Base-by-base conservation (phyloP, 2,329 filamentous ascomycete species). In the Claviceps sorghi region DNA sequence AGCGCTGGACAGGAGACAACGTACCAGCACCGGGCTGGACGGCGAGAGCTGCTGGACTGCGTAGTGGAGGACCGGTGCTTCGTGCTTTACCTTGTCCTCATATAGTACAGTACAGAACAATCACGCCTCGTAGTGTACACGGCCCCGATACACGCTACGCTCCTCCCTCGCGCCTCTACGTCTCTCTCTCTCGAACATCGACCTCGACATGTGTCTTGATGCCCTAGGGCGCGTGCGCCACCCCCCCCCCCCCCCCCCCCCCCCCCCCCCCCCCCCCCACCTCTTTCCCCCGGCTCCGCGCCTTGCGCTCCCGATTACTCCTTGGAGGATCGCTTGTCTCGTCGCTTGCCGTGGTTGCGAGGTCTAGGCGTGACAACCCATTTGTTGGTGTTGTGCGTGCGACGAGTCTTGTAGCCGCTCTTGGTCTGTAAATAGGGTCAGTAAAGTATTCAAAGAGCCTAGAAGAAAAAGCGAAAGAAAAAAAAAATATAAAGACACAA, bases 331-430 rank as follows among this genome's bases (percentile, higher is more conserved):
- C 71, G 79, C 74, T 86, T 86, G 65, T 76, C 72, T 69, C 83
- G 82, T 64, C 90, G 81, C 76, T 91, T 94, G 69, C 91, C 91
- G 71, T 95, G 85, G 73, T 96, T 97, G 63, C 93, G 83, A 53
- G 80, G 78, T 62, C 90, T 81, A 55, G 89, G 79, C 57, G 84
- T 80, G 48, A 97, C 88, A 57, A 98, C 86, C 73, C 85, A 90
- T 67, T 86, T 93, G 76, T 97, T 96, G 70, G 85, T 72, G 68
- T 96, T 96, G 70, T 83, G 79, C 74, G 86, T 94, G 62, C 82
- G 81, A 59, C 91, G 81, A 47, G 91, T 96, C 78, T 96, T 97
- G 80, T 84, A 95, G 57, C 86, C 86, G 67, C 83, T 82, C 77
- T 91, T 91, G 69, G 86, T 79, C 77, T 81, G 55, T 50, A 53